These are phyloP conservation scores for Larix sibirica DNA, from an alignment of 83 land plant genomes.

Conservation along the genomic window DNA sequence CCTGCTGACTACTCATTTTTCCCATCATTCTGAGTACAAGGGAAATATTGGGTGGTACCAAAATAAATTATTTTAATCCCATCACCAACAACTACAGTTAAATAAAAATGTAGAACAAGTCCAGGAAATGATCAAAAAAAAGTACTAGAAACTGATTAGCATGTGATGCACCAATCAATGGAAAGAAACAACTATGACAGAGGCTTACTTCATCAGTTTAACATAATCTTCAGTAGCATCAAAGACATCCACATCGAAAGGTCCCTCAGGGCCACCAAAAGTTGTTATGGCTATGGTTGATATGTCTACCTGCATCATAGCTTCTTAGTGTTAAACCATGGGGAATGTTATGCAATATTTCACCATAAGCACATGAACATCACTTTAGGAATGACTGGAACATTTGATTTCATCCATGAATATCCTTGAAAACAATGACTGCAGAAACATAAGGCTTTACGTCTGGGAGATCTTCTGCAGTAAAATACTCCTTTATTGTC, in stretches of 20 bases:
- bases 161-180: background rate
- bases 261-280: slow-evolving; percentile 87
- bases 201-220: slow-evolving; percentile 93
- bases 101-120: too few species aligned
- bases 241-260: slow-evolving; percentile 94
- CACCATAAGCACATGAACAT: background rate
- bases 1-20: background rate
- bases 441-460: slow-evolving; percentile 30
- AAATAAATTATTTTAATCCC: background rate
- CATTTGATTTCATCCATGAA: background rate
- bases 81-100: background rate
- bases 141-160: background rate
- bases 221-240: slow-evolving; percentile 90
- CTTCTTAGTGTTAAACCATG: background rate
- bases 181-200: background rate
- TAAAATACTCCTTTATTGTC: slow-evolving; percentile 73
- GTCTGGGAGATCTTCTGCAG: slow-evolving; percentile 84
- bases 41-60: background rate
- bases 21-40: background rate
- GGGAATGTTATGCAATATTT: background rate
- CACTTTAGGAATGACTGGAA: background rate
- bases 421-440: background rate
- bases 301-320: slow-evolving; percentile 78
- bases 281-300: slow-evolving; percentile 57
- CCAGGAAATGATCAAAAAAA: background rate